Evolutionary conservation across 116 monocot species (phyloP).

Genomic region (Dioscorea cayenensis): DNA sequence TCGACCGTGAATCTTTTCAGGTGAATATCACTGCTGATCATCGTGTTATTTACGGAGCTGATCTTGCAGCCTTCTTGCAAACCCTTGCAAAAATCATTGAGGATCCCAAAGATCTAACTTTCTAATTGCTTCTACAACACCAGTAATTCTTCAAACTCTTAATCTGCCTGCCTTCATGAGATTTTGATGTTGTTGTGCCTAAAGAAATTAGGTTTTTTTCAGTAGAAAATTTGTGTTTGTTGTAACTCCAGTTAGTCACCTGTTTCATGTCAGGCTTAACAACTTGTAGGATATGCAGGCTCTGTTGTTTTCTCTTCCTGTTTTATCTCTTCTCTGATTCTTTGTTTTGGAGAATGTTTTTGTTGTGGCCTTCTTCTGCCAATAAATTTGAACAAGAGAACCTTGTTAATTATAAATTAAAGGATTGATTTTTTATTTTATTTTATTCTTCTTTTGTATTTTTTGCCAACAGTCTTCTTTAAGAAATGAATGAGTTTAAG

Average conservation of each 20-base stretch:
- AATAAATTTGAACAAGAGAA: too few species aligned
- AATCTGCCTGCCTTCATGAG: not conserved
- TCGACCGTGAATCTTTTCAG: constrained; percentile 26
- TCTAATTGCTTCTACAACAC: constrained; percentile 19
- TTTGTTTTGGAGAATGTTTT: too few species aligned
- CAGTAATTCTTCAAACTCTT: not conserved
- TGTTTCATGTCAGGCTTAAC: not conserved
- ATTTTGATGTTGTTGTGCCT: not conserved
- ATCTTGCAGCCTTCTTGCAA: constrained; percentile 89
- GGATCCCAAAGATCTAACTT: constrained; percentile 86
- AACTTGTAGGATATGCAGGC: not conserved
- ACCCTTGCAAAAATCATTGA: constrained; percentile 82
- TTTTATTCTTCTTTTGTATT: too few species aligned
- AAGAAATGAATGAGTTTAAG: too few species aligned
- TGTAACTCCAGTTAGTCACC: not conserved
- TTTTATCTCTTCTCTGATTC: too few species aligned
- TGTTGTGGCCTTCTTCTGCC: too few species aligned
- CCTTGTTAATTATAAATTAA: too few species aligned
- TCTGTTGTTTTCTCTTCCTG: too few species aligned
- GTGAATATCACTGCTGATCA: constrained; percentile 97
- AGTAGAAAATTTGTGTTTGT: not conserved
- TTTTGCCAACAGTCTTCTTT: too few species aligned
- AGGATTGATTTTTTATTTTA: too few species aligned
- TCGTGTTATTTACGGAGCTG: constrained; percentile 85
- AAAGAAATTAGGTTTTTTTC: not conserved